phyloP scores from a whole-genome alignment of 177 flowering plant genomes.

The Tripterygium wilfordii region DNA sequence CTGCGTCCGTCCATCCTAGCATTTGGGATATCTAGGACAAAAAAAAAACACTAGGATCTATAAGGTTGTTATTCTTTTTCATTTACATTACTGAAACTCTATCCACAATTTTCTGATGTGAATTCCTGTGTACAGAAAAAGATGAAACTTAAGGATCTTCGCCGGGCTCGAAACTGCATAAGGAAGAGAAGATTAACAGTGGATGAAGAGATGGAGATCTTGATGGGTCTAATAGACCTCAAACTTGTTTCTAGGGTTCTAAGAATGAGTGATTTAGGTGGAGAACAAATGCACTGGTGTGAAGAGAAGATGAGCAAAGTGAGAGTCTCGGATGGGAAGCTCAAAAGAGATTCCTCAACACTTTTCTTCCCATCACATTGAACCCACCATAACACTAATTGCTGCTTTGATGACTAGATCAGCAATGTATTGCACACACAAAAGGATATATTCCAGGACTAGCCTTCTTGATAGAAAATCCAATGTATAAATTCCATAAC shows the following conservation, averaged over 20 bases:
- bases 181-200: slow-evolving; percentile 45
- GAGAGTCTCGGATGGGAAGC: slow-evolving; percentile 58
- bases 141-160: slow-evolving; percentile 62
- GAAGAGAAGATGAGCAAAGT: slow-evolving; percentile 86
- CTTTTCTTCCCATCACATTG: slow-evolving; percentile 84
- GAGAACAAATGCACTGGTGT: slow-evolving; percentile 87
- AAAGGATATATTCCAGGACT: too few species aligned
- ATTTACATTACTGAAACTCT: too few species aligned
- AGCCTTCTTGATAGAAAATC: slow-evolving; percentile 47
- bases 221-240: slow-evolving; percentile 76
- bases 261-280: slow-evolving; percentile 59
- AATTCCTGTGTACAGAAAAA: slow-evolving; percentile 65
- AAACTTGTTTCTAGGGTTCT: slow-evolving; percentile 87
- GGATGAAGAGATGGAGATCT: slow-evolving; percentile 73
- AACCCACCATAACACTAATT: slow-evolving; percentile 13
- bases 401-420: slow-evolving; percentile 43
- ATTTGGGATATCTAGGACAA: too few species aligned
- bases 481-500: too few species aligned
- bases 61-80: too few species aligned
- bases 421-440: slow-evolving; percentile 20
- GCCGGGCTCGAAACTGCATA: slow-evolving; percentile 48
- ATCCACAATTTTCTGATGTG: too few species aligned
- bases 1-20: too few species aligned
- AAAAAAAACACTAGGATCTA: too few species aligned
- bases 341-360: slow-evolving; percentile 91